These are phyloP conservation scores for Podospora pseudopauciseta DNA, from an alignment of 495 filamentous ascomycete genomes.

Conservation along the genomic window DNA sequence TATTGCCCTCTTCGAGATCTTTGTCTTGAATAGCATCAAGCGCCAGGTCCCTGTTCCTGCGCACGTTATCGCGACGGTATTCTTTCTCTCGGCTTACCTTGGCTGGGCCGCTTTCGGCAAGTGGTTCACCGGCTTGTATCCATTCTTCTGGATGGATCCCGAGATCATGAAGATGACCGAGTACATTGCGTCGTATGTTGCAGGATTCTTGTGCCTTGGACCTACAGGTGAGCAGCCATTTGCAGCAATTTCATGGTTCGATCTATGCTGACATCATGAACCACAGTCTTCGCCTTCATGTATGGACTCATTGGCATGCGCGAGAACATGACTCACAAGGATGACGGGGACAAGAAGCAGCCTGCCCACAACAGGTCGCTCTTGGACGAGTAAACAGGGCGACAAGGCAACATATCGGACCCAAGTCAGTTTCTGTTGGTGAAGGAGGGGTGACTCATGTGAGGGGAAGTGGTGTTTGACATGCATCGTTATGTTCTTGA, in stretches of 20 bases:
- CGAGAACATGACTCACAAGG: slow-evolving; percentile 35
- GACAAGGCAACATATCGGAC: neutral
- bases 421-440: neutral
- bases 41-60: slow-evolving; percentile 38
- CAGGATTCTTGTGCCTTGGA: slow-evolving; percentile 35
- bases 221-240: slow-evolving; percentile 34
- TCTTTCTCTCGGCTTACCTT: slow-evolving; percentile 41
- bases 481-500: neutral
- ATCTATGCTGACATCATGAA: slow-evolving; percentile 19
- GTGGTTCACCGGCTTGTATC: slow-evolving; percentile 42
- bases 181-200: slow-evolving; percentile 33
- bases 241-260: neutral
- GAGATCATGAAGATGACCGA: slow-evolving; percentile 32
- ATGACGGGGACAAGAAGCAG: neutral
- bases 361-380: neutral
- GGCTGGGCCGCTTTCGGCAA: slow-evolving; percentile 49
- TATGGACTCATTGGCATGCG: slow-evolving; percentile 45
- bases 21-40: slow-evolving; percentile 48
- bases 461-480: neutral
- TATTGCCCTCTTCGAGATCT: slow-evolving; percentile 45
- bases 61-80: slow-evolving; percentile 37
- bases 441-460: neutral
- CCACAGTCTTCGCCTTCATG: slow-evolving; percentile 40
- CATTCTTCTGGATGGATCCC: slow-evolving; percentile 50
- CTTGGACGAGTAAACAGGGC: neutral